Evolutionary conservation across 2,329 filamentous ascomycete genomes (phyloP).

Genomic region (Penicillium sp.): DNA sequence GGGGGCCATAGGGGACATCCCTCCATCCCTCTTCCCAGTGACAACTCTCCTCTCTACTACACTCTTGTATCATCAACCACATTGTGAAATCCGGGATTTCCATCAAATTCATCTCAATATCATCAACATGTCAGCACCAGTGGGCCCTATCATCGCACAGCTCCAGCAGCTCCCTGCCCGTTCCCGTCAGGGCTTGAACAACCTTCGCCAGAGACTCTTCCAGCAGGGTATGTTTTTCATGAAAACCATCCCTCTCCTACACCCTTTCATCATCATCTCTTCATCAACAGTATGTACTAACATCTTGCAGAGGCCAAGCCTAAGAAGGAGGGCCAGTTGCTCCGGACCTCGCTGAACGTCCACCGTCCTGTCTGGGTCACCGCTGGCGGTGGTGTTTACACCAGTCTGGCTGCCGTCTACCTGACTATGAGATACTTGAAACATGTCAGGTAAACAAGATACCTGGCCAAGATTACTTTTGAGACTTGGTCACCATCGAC

Average conservation of each 20-base stretch:
- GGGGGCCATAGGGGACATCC: background rate
- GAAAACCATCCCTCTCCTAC: background rate
- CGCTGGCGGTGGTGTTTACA: constrained; percentile 37
- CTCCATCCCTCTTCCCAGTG: background rate
- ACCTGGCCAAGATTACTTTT: background rate
- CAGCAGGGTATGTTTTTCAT: constrained; percentile 28
- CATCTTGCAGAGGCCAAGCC: constrained; percentile 31
- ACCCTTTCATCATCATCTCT: background rate
- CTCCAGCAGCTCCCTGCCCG: constrained; percentile 29
- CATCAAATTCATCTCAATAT: constrained; percentile 9
- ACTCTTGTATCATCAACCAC: constrained; percentile 7
- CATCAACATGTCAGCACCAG: constrained; percentile 29
- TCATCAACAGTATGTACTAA: constrained; percentile 14
- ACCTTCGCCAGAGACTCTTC: constrained; percentile 31
- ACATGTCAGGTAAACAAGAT: constrained; percentile 20
- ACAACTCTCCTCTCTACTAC: constrained; percentile 20
- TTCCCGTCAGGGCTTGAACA: constrained; percentile 30
- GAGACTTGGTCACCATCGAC: constrained; percentile 2
- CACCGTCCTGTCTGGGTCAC: constrained; percentile 41
- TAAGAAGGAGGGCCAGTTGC: constrained; percentile 32
- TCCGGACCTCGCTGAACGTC: constrained; percentile 37
- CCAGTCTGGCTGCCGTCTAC: constrained; percentile 36
- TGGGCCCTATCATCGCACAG: constrained; percentile 28
- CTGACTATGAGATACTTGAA: constrained; percentile 38
- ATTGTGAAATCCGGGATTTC: background rate